Percentiles rank a stretch among this genome's conserved stretches.
Conservation (phyloP, 768 basidiomycete species). For the Suillus subluteus region DNA sequence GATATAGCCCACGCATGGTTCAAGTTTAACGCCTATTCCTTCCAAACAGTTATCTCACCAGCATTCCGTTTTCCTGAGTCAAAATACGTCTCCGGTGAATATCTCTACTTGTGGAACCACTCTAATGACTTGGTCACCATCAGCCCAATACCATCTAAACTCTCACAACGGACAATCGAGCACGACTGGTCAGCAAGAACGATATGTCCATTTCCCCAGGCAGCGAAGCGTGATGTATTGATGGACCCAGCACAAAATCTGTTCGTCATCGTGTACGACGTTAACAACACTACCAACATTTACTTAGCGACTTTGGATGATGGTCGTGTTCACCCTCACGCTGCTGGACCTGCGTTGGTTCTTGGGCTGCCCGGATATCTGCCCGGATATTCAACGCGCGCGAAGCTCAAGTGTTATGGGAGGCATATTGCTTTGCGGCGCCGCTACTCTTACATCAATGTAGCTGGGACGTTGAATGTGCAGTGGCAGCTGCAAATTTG, state of each 20-base stretch:
- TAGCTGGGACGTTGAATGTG: no score
- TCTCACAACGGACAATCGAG: background rate
- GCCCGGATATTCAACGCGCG: no score
- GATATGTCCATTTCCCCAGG: background rate
- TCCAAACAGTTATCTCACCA: background rate
- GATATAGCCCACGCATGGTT: background rate
- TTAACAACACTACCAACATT: background rate
- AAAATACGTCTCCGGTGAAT: background rate
- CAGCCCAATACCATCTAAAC: background rate
- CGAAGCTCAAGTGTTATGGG: background rate
- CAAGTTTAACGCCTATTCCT: background rate
- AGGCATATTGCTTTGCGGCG: background rate
- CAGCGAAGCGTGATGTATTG: background rate
- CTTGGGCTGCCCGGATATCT: background rate
- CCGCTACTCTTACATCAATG: no score
- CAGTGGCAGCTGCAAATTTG: background rate
- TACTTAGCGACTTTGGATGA: background rate
- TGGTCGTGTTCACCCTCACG: background rate
- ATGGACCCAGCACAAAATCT: background rate
- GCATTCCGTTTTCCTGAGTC: no score
- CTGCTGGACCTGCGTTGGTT: background rate
- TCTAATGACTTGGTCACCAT: background rate
- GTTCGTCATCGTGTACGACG: background rate
- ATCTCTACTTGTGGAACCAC: background rate
- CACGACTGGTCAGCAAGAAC: background rate